These are phyloP conservation scores for Solioccasus polychromus DNA, from an alignment of 768 basidiomycete species.

Conservation along the genomic window DNA sequence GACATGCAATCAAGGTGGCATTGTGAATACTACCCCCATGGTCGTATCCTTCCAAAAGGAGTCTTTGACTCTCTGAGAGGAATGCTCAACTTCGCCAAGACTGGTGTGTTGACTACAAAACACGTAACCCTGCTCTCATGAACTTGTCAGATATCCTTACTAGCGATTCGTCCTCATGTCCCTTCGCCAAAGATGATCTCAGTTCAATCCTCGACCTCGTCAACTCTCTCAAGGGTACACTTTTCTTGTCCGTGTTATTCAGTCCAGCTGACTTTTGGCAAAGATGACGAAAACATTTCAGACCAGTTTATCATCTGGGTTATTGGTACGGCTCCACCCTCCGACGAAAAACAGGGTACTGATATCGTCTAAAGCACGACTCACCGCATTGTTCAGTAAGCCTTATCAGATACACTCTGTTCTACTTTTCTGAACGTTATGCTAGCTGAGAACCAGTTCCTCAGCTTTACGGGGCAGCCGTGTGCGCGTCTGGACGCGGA, in stretches of 20 bases:
- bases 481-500: conserved; percentile 13
- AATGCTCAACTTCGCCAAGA: conserved; percentile 15
- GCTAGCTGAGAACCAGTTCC: conserved; percentile 14
- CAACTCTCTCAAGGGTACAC: conserved; percentile 12
- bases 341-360: not conserved
- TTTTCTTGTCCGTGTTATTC: not conserved
- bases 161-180: conserved; percentile 16
- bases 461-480: conserved; percentile 11
- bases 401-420: not conserved
- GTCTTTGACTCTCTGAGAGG: conserved; percentile 11
- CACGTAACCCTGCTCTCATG: not conserved
- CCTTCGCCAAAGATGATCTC: conserved; percentile 12
- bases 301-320: conserved; percentile 10
- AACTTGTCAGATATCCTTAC: conserved; percentile 10
- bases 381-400: conserved; percentile 14
- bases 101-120: conserved; percentile 11
- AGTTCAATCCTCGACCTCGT: conserved; percentile 11
- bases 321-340: conserved; percentile 7
- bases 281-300: conserved; percentile 1
- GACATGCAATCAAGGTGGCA: conserved; percentile 11
- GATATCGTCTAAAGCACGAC: conserved; percentile 7
- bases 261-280: not conserved
- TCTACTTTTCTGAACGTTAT: not conserved
- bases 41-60: no score
- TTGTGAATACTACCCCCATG: no score